phyloP scores from a whole-genome alignment of 2,329 filamentous ascomycete genomes.

The Onygenales sp. region DNA sequence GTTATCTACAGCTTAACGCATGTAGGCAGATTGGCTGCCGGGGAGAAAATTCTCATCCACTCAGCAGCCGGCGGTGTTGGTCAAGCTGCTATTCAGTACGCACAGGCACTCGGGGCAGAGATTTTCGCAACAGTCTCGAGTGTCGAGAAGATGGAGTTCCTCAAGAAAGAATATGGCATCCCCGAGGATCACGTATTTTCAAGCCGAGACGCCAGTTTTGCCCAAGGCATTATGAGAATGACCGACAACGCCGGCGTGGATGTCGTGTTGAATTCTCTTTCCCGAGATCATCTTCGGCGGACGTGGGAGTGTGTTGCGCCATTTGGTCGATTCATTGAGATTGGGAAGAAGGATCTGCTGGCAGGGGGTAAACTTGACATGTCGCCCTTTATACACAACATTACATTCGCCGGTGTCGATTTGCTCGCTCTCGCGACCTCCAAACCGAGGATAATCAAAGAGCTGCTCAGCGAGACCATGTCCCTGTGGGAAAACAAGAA shows the following conservation, averaged over 20 bases:
- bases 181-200: slow-evolving; percentile 16
- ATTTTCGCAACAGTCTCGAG: slow-evolving; percentile 17
- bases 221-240: slow-evolving; percentile 12
- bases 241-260: slow-evolving; percentile 15
- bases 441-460: slow-evolving; percentile 6
- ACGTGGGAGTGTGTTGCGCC: slow-evolving; percentile 13
- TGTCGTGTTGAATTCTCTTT: slow-evolving; percentile 12
- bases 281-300: slow-evolving; percentile 10
- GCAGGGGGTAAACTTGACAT: slow-evolving; percentile 7
- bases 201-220: slow-evolving; percentile 14
- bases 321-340: slow-evolving; percentile 15
- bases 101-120: slow-evolving; percentile 14
- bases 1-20: slow-evolving; percentile 13
- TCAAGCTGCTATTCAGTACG: slow-evolving; percentile 16
- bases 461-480: slow-evolving; percentile 8
- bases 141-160: slow-evolving; percentile 13
- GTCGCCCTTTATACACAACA: slow-evolving; percentile 10
- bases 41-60: slow-evolving; percentile 17
- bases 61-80: slow-evolving; percentile 17
- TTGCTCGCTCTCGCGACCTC: slow-evolving; percentile 11
- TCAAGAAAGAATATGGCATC: slow-evolving; percentile 15
- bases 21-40: slow-evolving; percentile 10
- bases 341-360: slow-evolving; percentile 13
- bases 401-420: slow-evolving; percentile 12
- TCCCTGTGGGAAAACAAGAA: slow-evolving; percentile 10